Evolutionary conservation across 73 alveolate genomes (phyloP), one percentile per base, ranked within the genome.

Genomic region (Stentor coeruleus): DNA sequence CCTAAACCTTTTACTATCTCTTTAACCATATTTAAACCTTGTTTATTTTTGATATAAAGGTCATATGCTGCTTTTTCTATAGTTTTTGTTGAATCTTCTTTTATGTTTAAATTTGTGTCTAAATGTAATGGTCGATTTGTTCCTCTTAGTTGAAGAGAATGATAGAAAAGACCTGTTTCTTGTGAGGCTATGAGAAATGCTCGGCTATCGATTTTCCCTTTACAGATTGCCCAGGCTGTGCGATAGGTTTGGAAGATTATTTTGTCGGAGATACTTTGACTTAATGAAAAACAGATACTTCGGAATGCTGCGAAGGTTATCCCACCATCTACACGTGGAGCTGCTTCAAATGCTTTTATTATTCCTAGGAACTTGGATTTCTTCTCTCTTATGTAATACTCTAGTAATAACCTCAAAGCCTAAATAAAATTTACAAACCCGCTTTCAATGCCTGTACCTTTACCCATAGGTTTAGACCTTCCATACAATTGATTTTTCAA

Each of bases 401-500:
- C 79, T 20, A 66, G 42, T 26, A 66, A 11, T 2, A 66, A 20
- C 33, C 79, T 66, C 33, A 66, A 66, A 49, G n/a, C n/a, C n/a
- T n/a, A n/a, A n/a, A n/a, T n/a, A n/a, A n/a, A n/a, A n/a, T n/a
- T n/a, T n/a, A 49, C 66, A 20, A 49, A 49, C 20, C 66, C 66
- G 6, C 28, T 20, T 20, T 49, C 66, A 20, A 49, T 20, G 6
- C 66, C 66, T 11, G 66, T 11, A 6, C 66, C 66, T 49, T 49
- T 20, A 11, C 66, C 66, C 6, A 49, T 49, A 49, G 20, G 6
- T 20, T 49, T 49, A 6, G 66, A 49, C 66, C 11, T 75, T 2
- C 55, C 58, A 49, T 3, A 55, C 76, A 76, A 76, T 75, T 39
- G 90, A 1, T 31, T 20, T 40, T 90, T 90, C 1, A 90, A 49